Base-by-base conservation (phyloP, 2,329 filamentous ascomycete species). In the Cordyceps cicadae region DNA sequence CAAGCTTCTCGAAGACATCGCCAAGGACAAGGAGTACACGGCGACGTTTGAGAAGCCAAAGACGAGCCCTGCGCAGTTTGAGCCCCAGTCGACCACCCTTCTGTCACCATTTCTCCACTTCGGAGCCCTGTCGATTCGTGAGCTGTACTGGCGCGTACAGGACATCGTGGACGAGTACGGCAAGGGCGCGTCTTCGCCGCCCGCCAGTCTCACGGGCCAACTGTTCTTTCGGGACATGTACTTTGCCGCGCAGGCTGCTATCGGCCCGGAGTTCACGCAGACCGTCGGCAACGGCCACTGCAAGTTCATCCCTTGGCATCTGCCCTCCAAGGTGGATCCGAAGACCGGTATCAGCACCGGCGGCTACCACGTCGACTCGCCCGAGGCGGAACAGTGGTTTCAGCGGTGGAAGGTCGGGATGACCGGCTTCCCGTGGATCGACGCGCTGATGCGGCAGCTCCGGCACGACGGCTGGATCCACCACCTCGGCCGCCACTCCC, bases 151-250 rank as follows among this genome's bases (percentile, higher is more conserved):
- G 84, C 80, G 82, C 26, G 84, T 85, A 0, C 81, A 86, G 67
- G 84, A 86, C 29, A 79, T 87, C 1, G 78, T 89, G 2, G 74
- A 81, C 5, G 74, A 76, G 12, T 84, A 83, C 66, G 80, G 81
- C 39, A 77, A 78, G 39, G 78, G 77, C 2, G 82, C 81, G 3
- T 87, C 84, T 8, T 75, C 77, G 29, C 84, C 87, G 0, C 89
- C 89, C 0, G 84, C 83, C n/a, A 88, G 84, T 63, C 71, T 92
- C 17, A 85, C 81, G 0, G 89, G 89, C 3, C 89, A 92, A 66
- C 73, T 92, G 1, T 76, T 91, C 12, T 92, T 92, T 70, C 80
- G 89, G 17, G 89, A 92, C 69, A 92, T 92, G 89, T 92, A 92
- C 72, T 92, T 92, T 66, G 88, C 82, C 15, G 88, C 88, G 0